Evolutionary conservation across 2,329 filamentous ascomycete genomes (phyloP).

Genomic region (Microsporum ferrugineum): DNA sequence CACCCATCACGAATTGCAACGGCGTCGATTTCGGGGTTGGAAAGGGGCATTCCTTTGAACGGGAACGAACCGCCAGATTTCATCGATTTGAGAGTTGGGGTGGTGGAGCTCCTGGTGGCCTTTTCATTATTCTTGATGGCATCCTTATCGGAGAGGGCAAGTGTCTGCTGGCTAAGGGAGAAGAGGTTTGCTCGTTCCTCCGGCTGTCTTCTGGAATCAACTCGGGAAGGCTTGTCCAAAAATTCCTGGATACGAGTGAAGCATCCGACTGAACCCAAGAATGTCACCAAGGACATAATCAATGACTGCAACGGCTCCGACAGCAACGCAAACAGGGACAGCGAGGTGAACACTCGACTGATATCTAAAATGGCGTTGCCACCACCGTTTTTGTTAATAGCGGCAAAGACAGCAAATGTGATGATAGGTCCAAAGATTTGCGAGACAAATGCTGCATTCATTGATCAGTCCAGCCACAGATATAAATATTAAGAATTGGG

Average conservation of each 20-base stretch:
- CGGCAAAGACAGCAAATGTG: slow-evolving; percentile 36
- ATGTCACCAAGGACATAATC: slow-evolving; percentile 36
- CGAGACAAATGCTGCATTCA: slow-evolving; percentile 26
- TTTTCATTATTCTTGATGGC: background rate
- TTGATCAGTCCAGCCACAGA: slow-evolving; percentile 13
- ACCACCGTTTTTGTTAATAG: slow-evolving; percentile 28
- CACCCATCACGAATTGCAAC: slow-evolving; percentile 35
- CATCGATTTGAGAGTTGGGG: background rate
- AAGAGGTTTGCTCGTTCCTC: slow-evolving; percentile 6
- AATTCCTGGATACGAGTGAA: slow-evolving; percentile 39
- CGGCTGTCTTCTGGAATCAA: slow-evolving; percentile 18
- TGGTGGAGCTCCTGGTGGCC: background rate
- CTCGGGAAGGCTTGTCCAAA: slow-evolving; percentile 25
- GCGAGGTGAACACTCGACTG: slow-evolving; percentile 36
- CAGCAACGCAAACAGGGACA: slow-evolving; percentile 38
- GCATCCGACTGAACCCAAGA: slow-evolving; percentile 36
- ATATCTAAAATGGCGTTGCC: slow-evolving; percentile 27
- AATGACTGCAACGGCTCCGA: slow-evolving; percentile 37
- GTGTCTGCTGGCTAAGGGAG: slow-evolving; percentile 8
- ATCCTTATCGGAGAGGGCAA: slow-evolving; percentile 2
- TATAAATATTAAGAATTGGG: slow-evolving; percentile 9
- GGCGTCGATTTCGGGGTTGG: slow-evolving; percentile 18
- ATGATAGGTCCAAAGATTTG: slow-evolving; percentile 36
- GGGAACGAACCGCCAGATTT: slow-evolving; percentile 11
- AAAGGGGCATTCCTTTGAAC: slow-evolving; percentile 9